phyloP scores from a whole-genome alignment of 352 stramenopile genomes.

The Phytophthora cactorum region DNA sequence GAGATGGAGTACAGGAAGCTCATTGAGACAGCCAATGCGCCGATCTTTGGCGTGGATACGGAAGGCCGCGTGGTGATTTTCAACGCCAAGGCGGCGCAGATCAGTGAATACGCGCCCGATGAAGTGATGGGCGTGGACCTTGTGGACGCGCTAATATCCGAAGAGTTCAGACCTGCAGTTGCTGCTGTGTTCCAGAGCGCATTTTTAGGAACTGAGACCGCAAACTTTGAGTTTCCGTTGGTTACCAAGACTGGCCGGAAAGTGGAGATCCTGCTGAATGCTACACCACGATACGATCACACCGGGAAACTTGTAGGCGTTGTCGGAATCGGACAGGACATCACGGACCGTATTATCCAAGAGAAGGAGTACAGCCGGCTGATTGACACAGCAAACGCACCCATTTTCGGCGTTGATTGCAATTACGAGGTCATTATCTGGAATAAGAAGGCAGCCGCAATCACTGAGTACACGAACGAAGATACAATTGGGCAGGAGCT shows the following conservation, averaged over 20 bases:
- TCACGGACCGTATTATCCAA: conserved; percentile 65
- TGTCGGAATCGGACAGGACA: conserved; percentile 65
- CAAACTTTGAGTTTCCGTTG: conserved; percentile 64
- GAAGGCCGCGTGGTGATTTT: conserved; percentile 69
- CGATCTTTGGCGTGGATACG: conserved; percentile 84
- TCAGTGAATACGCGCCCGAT: conserved; percentile 77
- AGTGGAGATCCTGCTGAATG: conserved; percentile 61
- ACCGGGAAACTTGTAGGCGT: conserved; percentile 57
- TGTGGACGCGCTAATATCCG: conserved; percentile 75
- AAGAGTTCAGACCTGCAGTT: conserved; percentile 53
- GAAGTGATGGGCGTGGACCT: conserved; percentile 88
- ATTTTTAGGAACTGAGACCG: conserved; percentile 56
- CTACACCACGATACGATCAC: conserved; percentile 57
- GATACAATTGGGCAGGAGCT: conserved; percentile 79
- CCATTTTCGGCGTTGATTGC: conserved; percentile 71
- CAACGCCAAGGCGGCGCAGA: conserved; percentile 82
- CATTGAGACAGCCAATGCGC: conserved; percentile 92
- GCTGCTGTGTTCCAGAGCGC: conserved; percentile 58
- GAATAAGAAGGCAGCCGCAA: conserved; percentile 88
- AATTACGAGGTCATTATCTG: conserved; percentile 80
- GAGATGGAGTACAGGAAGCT: conserved; percentile 79
- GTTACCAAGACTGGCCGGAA: conserved; percentile 65
- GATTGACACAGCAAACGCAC: conserved; percentile 73
- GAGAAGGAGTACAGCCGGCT: conserved; percentile 72
- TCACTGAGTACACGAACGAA: conserved; percentile 85